Percentiles rank a stretch among this genome's conserved stretches.
phyloP scores from a whole-genome alignment of 2,329 filamentous ascomycete species.

The Botrytis paeoniae region DNA sequence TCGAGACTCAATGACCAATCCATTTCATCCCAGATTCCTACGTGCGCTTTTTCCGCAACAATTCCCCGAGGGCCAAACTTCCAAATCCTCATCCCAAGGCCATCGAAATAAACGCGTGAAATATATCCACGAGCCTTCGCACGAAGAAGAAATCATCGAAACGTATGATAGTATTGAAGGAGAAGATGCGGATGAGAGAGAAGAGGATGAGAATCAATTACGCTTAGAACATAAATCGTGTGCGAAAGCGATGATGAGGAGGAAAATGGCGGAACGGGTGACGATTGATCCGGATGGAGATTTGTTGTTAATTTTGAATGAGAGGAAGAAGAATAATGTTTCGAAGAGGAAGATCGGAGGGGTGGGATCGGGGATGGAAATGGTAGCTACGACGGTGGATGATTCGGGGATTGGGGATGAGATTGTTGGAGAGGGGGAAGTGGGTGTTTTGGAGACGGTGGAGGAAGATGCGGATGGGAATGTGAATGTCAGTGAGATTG shows the following conservation, averaged over 20 bases:
- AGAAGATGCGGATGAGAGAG: background rate
- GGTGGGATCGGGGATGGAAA: background rate
- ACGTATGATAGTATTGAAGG: background rate
- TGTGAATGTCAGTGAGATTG: background rate
- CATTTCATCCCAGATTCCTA: too few species aligned
- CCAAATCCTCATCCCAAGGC: background rate
- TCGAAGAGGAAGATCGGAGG: background rate
- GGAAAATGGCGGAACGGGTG: conserved; percentile 6
- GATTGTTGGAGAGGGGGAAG: background rate
- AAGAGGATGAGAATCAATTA: conserved; percentile 13
- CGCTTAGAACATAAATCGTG: background rate
- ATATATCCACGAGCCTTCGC: background rate
- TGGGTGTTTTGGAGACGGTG: background rate
- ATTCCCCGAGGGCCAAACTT: background rate
- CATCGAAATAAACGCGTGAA: conserved; percentile 16
- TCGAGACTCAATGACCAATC: conserved; percentile 13
- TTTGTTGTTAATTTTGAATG: conserved; percentile 8
- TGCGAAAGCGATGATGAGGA: conserved; percentile 2
- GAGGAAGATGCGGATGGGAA: background rate
- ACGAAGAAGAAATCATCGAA: background rate
- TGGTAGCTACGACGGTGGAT: background rate
- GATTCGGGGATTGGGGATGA: conserved; percentile 14
- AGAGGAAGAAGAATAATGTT: background rate
- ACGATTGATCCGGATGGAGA: conserved; percentile 15
- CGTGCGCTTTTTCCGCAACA: too few species aligned